Percentiles rank a stretch among this genome's conserved stretches.
Conservation (phyloP, 2,329 filamentous ascomycete species). For the Xenoacremonium recifei region DNA sequence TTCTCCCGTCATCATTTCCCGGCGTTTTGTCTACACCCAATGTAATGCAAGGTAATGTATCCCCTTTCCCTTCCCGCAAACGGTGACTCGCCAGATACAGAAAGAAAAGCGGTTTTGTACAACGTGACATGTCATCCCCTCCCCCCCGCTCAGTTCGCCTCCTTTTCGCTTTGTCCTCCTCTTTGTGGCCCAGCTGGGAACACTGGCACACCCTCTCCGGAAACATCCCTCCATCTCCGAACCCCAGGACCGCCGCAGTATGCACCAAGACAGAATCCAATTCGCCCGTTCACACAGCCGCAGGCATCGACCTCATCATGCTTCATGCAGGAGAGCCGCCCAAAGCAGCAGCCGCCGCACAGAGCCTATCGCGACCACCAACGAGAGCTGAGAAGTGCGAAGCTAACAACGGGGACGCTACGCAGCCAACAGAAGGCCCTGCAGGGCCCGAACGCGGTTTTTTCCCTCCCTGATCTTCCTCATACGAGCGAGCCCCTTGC, state of each 20-base stretch:
- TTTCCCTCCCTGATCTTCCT: too few species aligned
- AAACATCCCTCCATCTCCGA: neutral
- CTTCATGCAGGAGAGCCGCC: slow-evolving; percentile 17
- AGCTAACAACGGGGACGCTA: neutral
- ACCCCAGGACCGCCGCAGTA: neutral
- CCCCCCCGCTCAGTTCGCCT: slow-evolving; percentile 15
- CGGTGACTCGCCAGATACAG: slow-evolving; percentile 6
- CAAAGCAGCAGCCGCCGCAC: slow-evolving; percentile 13
- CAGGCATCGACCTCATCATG: slow-evolving; percentile 2
- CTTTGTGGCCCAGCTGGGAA: slow-evolving; percentile 18
- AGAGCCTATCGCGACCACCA: slow-evolving; percentile 9
- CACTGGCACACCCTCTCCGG: slow-evolving; percentile 1
- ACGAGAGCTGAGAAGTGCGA: slow-evolving; percentile 3
- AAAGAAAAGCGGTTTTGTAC: slow-evolving; percentile 17
- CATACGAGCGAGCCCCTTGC: neutral
- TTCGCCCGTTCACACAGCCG: slow-evolving; percentile 4
- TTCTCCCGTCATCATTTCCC: slow-evolving; percentile 8
- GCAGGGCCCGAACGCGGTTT: neutral
- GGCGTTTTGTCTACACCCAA: slow-evolving; percentile 9
- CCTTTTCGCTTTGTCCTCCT: slow-evolving; percentile 11
- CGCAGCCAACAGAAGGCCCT: too few species aligned
- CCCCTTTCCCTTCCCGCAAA: slow-evolving; percentile 8
- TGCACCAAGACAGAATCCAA: neutral
- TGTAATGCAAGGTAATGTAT: too few species aligned
- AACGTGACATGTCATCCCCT: slow-evolving; percentile 19